Conservation (phyloP, 805 yeast species). For the Starmerella floricola region DNA sequence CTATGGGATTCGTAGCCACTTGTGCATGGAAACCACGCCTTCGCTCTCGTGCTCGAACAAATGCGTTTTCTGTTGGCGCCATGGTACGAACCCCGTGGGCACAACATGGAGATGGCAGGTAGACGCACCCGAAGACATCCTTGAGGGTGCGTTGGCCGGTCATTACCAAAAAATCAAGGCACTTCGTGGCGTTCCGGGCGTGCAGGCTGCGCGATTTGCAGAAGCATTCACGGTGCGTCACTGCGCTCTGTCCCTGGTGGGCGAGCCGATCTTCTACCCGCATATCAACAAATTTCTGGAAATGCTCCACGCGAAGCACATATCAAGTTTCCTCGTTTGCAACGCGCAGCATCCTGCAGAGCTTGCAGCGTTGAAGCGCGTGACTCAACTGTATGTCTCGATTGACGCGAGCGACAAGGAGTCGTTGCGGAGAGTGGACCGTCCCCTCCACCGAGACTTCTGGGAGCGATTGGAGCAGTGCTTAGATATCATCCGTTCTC, state of each 20-base stretch:
- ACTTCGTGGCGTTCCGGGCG: conserved; percentile 93
- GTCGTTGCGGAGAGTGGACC: conserved; percentile 68
- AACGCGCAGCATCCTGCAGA: conserved; percentile 94
- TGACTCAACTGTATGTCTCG: conserved; percentile 83
- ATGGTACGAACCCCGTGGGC: conserved; percentile 93
- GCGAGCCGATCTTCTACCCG: conserved; percentile 91
- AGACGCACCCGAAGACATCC: conserved; percentile 72
- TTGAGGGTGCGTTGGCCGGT: conserved; percentile 76
- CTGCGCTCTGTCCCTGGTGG: conserved; percentile 85
- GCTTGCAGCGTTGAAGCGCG: conserved; percentile 52
- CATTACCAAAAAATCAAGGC: conserved; percentile 88
- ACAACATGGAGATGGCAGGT: conserved; percentile 95
- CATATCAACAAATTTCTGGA: conserved; percentile 74
- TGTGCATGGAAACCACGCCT: conserved; percentile 95
- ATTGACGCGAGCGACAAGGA: conserved; percentile 86
- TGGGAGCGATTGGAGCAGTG: conserved; percentile 83
- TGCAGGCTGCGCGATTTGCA: conserved; percentile 74
- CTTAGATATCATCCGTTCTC: conserved; percentile 64
- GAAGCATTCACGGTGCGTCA: conserved; percentile 84
- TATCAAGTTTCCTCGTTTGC: conserved; percentile 81
- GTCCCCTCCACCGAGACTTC: conserved; percentile 80
- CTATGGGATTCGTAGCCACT: conserved; percentile 78
- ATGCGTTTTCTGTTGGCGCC: conserved; percentile 96
- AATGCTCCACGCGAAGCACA: conserved; percentile 66
- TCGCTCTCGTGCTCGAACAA: conserved; percentile 86